phyloP scores from a whole-genome alignment of 805 yeast species.

The Jamesozyma gamospora region DNA sequence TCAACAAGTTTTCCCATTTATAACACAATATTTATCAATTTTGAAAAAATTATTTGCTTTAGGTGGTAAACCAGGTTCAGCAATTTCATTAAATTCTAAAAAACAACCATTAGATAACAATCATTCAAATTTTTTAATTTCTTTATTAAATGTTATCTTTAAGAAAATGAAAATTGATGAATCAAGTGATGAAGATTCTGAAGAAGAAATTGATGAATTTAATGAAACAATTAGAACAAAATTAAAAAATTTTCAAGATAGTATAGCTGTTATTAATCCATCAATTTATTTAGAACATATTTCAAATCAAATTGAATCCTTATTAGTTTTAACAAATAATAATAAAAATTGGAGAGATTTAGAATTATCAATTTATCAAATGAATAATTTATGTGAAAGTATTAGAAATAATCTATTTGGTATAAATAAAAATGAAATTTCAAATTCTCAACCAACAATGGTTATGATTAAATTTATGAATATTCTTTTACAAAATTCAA shows the following conservation, averaged over 20 bases:
- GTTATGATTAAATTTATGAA: conserved; percentile 30
- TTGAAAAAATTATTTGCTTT: conserved; percentile 45
- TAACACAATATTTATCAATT: conserved; percentile 62
- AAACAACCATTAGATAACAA: conserved; percentile 27
- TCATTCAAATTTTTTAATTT: conserved; percentile 45
- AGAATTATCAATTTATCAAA: conserved; percentile 80
- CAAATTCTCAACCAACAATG: conserved; percentile 53
- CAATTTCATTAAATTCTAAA: conserved; percentile 30
- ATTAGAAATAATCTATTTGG: conserved; percentile 69
- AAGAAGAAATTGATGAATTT: conserved; percentile 69
- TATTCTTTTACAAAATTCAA: conserved; percentile 22
- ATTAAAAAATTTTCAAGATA: conserved; percentile 74
- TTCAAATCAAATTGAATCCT: conserved; percentile 44
- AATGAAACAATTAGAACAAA: conserved; percentile 60
- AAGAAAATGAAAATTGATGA: conserved; percentile 72
- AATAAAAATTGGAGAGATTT: conserved; percentile 62
- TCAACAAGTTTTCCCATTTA: conserved; percentile 69
- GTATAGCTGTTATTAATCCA: conserved; percentile 53
- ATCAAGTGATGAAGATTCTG: conserved; percentile 63
- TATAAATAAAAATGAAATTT: conserved; percentile 54
- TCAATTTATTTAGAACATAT: conserved; percentile 51
- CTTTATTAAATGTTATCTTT: conserved; percentile 59
- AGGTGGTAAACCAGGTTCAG: conserved; percentile 33
- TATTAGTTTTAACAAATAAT: conserved; percentile 16
- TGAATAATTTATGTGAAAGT: conserved; percentile 69